Percentiles rank a stretch among this genome's conserved stretches.
These are phyloP conservation scores for Jackrogersella minutella DNA, from an alignment of 495 filamentous ascomycete species.

Conservation along the genomic window DNA sequence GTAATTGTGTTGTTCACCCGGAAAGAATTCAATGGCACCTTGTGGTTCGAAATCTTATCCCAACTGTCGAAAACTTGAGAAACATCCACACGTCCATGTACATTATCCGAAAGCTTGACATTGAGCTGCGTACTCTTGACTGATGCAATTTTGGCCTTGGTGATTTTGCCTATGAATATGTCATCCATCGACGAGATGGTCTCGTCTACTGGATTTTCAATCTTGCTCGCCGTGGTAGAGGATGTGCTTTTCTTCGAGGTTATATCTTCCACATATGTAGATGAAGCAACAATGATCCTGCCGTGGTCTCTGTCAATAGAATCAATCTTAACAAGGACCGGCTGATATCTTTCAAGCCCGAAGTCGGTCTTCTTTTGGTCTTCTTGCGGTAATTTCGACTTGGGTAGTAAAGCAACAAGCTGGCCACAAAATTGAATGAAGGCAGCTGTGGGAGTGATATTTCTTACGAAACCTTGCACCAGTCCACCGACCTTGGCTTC, in stretches of 20 bases:
- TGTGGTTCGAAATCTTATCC: slow-evolving; percentile 84
- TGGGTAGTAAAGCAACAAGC: slow-evolving; percentile 78
- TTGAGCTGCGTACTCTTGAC: slow-evolving; percentile 92
- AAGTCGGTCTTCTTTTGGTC: slow-evolving; percentile 72
- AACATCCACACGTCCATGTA: slow-evolving; percentile 89
- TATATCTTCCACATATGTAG: slow-evolving; percentile 40
- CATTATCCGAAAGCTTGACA: slow-evolving; percentile 85
- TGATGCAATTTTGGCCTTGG: slow-evolving; percentile 79
- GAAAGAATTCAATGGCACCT: slow-evolving; percentile 77
- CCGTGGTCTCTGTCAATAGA: slow-evolving; percentile 65
- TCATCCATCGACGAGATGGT: slow-evolving; percentile 70
- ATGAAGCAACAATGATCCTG: slow-evolving; percentile 51
- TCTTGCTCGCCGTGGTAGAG: slow-evolving; percentile 37
- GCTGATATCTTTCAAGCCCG: slow-evolving; percentile 75
- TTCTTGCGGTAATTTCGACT: slow-evolving; percentile 74
- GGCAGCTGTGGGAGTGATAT: slow-evolving; percentile 76
- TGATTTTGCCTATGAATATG: slow-evolving; percentile 74
- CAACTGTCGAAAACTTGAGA: slow-evolving; percentile 88
- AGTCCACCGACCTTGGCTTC: slow-evolving; percentile 72
- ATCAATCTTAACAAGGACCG: slow-evolving; percentile 72
- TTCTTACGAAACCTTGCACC: slow-evolving; percentile 84
- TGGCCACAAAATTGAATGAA: slow-evolving; percentile 86
- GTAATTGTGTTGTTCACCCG: slow-evolving; percentile 71
- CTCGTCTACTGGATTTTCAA: slow-evolving; percentile 75
- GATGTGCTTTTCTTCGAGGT: slow-evolving; percentile 32